These are phyloP conservation scores for Nicotiana knightiana DNA, from an alignment of 257 asterid genomes.

Conservation along the genomic window DNA sequence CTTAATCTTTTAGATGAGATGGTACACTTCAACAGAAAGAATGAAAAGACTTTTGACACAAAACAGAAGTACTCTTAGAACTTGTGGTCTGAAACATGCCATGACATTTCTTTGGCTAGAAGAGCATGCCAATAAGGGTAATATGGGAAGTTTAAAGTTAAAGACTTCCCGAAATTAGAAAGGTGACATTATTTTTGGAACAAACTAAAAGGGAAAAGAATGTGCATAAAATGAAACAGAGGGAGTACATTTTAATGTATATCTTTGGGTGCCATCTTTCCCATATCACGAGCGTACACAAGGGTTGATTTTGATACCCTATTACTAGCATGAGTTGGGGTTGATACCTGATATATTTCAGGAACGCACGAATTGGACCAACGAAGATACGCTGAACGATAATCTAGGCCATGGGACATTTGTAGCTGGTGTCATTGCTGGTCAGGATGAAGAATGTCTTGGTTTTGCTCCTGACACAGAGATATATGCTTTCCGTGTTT, in stretches of 20 bases:
- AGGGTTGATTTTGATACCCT: not conserved
- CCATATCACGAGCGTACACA: not conserved
- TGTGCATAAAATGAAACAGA: no score
- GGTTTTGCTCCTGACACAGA: slow-evolving; percentile 99
- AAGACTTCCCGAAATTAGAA: no score
- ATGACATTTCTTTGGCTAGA: no score
- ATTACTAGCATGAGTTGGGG: not conserved
- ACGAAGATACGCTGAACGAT: slow-evolving; percentile 91
- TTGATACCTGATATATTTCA: slow-evolving; percentile 22
- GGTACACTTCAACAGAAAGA: no score
- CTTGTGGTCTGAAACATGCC: no score
- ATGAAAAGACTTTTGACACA: no score
- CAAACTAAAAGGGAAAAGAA: no score
- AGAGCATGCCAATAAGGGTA: no score
- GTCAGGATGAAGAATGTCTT: slow-evolving; percentile 91
- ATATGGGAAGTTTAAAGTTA: no score
- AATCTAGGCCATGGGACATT: slow-evolving; percentile 99
- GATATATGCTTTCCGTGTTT: slow-evolving; percentile 94
- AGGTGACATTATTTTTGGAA: no score
- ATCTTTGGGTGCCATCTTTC: not conserved
- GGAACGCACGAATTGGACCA: slow-evolving; percentile 99
- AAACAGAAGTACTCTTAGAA: no score
- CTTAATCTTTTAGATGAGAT: no score
- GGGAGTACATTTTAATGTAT: not conserved
- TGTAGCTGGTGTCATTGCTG: slow-evolving; percentile 98